Conservation (phyloP, 78 protist species). For the Diacronema lutheri region DNA sequence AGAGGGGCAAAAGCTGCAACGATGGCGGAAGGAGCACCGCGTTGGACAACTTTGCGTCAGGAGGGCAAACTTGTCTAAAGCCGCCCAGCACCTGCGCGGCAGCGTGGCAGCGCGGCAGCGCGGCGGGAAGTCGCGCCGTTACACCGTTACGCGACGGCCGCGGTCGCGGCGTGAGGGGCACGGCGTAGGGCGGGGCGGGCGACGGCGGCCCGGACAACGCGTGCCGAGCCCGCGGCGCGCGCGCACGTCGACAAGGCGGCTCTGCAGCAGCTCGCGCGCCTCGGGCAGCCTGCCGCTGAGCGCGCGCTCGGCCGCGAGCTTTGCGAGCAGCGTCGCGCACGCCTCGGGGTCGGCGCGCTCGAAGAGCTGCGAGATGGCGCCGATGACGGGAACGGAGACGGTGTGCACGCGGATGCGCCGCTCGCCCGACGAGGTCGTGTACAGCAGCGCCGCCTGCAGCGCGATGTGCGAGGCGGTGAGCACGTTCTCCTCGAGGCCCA, state of each 20-base stretch:
- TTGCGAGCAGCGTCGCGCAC: neutral
- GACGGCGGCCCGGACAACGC: too few relatives aligned
- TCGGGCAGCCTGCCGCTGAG: neutral
- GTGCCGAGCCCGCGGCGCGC: too few relatives aligned
- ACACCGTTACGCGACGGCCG: too few relatives aligned
- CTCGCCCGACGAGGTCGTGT: conserved; percentile 44
- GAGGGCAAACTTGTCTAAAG: neutral
- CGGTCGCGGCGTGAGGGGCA: too few relatives aligned
- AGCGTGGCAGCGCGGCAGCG: too few relatives aligned
- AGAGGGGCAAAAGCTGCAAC: conserved; percentile 50
- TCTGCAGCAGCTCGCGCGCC: neutral
- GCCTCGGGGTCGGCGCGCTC: neutral
- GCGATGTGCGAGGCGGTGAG: neutral
- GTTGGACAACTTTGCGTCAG: neutral
- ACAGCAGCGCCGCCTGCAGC: conserved; percentile 42
- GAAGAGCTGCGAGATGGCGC: neutral
- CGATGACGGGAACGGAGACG: neutral
- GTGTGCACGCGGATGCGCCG: conserved; percentile 38
- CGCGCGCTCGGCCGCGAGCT: neutral
- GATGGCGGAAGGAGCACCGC: conserved; percentile 43
- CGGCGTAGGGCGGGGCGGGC: too few relatives aligned
- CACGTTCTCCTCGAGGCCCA: conserved; percentile 23
- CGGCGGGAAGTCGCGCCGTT: too few relatives aligned
- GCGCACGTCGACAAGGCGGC: neutral
- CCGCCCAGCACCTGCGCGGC: conserved; percentile 26